Evolutionary conservation across 139 green algal species (phyloP), one percentile per base, ranked within the genome.

Genomic region (Penium margaritaceum): DNA sequence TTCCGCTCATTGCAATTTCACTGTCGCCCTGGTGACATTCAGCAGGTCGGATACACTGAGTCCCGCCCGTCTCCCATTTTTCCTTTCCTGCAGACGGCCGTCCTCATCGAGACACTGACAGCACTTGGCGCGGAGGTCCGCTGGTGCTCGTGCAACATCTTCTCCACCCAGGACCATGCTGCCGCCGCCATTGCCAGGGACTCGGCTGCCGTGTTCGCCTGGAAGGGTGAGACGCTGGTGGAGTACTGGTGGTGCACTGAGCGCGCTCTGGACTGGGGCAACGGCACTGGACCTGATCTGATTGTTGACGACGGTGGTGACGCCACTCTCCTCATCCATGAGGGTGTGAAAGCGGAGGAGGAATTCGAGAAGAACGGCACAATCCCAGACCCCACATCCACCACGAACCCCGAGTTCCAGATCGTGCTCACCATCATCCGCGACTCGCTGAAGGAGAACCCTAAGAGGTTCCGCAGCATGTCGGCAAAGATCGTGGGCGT

Each of bases 191-290:
- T 99, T 41, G 95, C 95, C 7, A 90, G 95, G 57, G 95, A 99
- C 86, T 92, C 89, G 6, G 90, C 88, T 19, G 83, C 91, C 15
- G 91, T 96, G 27, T 99, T 99, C 65, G 95, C 95, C 77, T 99
- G 95, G 95, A 98, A 99, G 89, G 94, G 94, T 63, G 94, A 99
- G 94, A 97, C 94, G 19, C 87, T 99, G 76, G 89, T 96, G 90
- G 94, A 99, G 89, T 99, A 99, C 91, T 99, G 95, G 95, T 99
- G 95, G 95, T 99, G 95, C 92, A 99, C 95, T 2, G 88, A 97
- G 85, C 62, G 84, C 39, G 84, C 89, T 86, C 87, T 99, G 60
- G 89, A 86, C 72, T 99, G 95, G 95, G 84, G 85, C 43, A 87
- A 86, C 58, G 85, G 80, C 68, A 84, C 89, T 46, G 91, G 91